Evolutionary conservation across 2,329 filamentous ascomycete species (phyloP).

Genomic region (Chaetomium sp.): DNA sequence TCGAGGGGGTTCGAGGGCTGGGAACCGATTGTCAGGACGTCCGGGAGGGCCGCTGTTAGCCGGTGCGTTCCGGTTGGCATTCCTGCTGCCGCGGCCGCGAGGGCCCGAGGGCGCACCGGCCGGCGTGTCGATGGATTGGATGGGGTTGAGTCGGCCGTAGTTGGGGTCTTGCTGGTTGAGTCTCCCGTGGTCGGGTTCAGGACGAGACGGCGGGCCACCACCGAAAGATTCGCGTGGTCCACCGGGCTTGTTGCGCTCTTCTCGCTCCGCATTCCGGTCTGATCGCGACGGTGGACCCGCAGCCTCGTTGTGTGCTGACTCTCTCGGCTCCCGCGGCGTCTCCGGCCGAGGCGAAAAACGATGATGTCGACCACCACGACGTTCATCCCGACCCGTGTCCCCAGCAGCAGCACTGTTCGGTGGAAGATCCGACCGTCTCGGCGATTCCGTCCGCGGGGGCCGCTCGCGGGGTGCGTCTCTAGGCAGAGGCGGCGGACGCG

Average conservation of each 20-base stretch:
- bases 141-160: conserved; percentile 55
- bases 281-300: conserved; percentile 22
- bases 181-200: conserved; percentile 46
- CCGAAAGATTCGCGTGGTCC: conserved; percentile 15
- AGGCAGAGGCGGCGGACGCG: conserved; percentile 33
- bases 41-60: conserved; percentile 32
- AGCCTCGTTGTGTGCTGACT: conserved; percentile 23
- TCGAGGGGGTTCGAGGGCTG: conserved; percentile 35
- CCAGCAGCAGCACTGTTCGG: conserved; percentile 29
- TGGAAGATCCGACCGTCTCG: conserved; percentile 38
- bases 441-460: conserved; percentile 41
- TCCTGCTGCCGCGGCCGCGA: conserved; percentile 34
- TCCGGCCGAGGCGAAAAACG: conserved; percentile 26
- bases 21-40: conserved; percentile 39
- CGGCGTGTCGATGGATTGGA: conserved; percentile 42
- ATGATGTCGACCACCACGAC: conserved; percentile 38
- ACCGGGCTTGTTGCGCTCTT: conserved; percentile 25
- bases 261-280: conserved; percentile 34
- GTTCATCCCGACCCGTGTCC: conserved; percentile 41
- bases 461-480: conserved; percentile 38
- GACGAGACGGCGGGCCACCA: conserved; percentile 28
- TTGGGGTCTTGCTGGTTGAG: conserved; percentile 52
- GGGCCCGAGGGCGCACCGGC: conserved; percentile 51
- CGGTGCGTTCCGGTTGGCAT: conserved; percentile 27
- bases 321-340: conserved; percentile 24